Evolutionary conservation across 441 rosid genomes (phyloP), one percentile per base, ranked within the genome.

Genomic region (Aquilaria agallochum): DNA sequence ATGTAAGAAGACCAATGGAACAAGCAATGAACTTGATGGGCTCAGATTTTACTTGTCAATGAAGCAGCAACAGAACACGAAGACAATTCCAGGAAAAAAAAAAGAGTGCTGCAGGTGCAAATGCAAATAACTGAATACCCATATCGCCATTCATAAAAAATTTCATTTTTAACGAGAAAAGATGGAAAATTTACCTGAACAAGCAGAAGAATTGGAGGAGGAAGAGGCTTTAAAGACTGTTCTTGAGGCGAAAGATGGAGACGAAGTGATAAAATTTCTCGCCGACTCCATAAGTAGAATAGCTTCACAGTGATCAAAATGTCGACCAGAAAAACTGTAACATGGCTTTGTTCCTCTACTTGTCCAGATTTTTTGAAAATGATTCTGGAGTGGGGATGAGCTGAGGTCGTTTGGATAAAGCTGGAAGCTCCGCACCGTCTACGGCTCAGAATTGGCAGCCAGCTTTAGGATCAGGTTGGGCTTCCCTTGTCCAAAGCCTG

Each of bases 191-290:
- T 32, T 68, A 86, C 95, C 91, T 36, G 89, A 78, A 68, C 88
- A 70, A 59, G 42, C 42, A 36, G 66, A 20, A 9, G 75, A 67
- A 53, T 80, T 64, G 11, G 80, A 68, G 67, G 78, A 80, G 71
- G 60, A 71, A 58, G 71, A 57, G 65, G 8, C 77, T 65, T 77
- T 86, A 63, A 76, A 63, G 58, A 72, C 88, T 66, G 78, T 78
- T 80, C 80, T 80, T 4, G 83, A n/a, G 34, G 79, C 72, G 76
- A 82, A 81, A 36, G 88, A 71, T 31, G 88, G 83, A 69, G 96
- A 65, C 47, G 94, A 80, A 70, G 83, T 74, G 60, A 92, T 78
- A 60, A 90, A 74, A 68, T 69, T 78, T 71, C 79, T 75, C 51
- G 81, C 80, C 65, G 89, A 83, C 69, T 83, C 98, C 97, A 90